Evolutionary conservation across 495 filamentous ascomycete species (phyloP), one percentile per base, ranked within the genome.

Genomic region (Penicillium coffeae): DNA sequence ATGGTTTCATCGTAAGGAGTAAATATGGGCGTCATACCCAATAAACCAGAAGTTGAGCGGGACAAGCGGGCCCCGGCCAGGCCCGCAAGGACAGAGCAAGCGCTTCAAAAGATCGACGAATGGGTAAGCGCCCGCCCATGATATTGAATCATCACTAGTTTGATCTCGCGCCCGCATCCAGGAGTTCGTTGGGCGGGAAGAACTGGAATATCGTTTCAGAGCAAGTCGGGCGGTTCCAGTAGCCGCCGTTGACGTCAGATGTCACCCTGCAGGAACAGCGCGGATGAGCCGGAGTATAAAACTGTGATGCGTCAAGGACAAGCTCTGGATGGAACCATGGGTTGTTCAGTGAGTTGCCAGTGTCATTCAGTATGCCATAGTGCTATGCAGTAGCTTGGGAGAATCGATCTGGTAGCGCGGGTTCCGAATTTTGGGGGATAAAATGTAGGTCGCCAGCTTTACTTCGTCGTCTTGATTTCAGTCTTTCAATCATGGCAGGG

Each of bases 171-270:
- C 52, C 48, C 45, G 25, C 45, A 42, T 19, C 1, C 3, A 0
- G 15, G 15, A 7, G 50, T 18, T 18, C 30, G 54, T 50, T 62
- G 56, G 52, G 18, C 40, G 34, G 41, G 47, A 48, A 38, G 37
- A 52, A 40, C 42, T 54, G 44, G 50, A 52, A 5, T 36, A 27
- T 45, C 46, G 56, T 63, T 60, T 60, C 57, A 63, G 42, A n/a
- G 25, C 37, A 27, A 22, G 32, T 30, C 33, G 41, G 40, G 30
- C n/a, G 45, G 52, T 60, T 62, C 57, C 60, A 63, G 48, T 45
- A 65, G 56, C 52, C 63, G 62, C 60, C 60, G 62, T 64, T 61
- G 64, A 67, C 62, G 65, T 69, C 63, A 66, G 46, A 51, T 45
- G 48, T 38, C 32, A 51, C 52, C 25, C 40, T 42, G 43, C 38